Base-by-base conservation (phyloP, 1,284 basidiomycete genomes). In the Naganishia albida region DNA sequence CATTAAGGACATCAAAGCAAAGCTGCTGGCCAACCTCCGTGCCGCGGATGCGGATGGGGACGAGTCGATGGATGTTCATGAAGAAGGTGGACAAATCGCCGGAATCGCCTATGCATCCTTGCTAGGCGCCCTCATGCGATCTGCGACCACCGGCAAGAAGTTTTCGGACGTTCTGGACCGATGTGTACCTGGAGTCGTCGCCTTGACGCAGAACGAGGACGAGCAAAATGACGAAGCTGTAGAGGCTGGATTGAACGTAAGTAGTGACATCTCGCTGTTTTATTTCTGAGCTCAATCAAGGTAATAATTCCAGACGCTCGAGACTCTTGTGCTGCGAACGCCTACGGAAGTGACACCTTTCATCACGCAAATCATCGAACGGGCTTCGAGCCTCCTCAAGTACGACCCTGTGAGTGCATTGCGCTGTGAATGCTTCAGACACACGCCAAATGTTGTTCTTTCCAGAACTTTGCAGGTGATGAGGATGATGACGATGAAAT, bases 381-480 rank as follows among this genome's bases (percentile, higher is more conserved):
- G 84, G 15, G 90, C 88, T 2, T 84, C 84, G 40, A 84, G 87
- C 69, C 88, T 87, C 69, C 89, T 98, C 81, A 94, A 92, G 77
- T 89, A 93, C 76, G 95, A 99, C 75, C 95, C 96, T 1, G 90
- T 93, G 74, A 71, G 89, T 82, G 3, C 7, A 48, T 34, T 48
- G 53, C 18, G 23, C n/a, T n/a, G 12, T 46, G 16, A 10, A 38
- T 34, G 16, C 3, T n/a, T 20, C 16, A 39, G 18, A 44, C 26
- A 30, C 28, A 7, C 15, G 65, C 66, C 23, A 2, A 55, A 55
- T 34, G 34, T 42, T 4, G 8, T 56, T 51, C 40, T 25, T 4
- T 15, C 3, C 65, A 92, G 88, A 98, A 97, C 73, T 96, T 95
- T 72, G 90, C 82, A 16, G 81, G 89, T n/a, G 86, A 84, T 15